Conservation (phyloP, 441 rosid species). For the Populus hybrid region DNA sequence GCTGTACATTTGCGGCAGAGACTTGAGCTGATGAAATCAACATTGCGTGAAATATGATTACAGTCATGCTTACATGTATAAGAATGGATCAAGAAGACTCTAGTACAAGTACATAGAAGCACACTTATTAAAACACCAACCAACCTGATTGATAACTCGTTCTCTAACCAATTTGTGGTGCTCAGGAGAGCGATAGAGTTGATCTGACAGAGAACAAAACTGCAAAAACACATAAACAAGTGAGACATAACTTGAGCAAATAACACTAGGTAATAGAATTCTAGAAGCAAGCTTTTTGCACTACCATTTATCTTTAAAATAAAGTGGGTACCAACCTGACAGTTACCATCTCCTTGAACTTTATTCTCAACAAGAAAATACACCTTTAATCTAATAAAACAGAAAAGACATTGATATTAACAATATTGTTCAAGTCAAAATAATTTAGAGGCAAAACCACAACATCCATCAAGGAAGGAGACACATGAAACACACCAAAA, state of each 20-base stretch:
- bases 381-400: conserved; percentile 48
- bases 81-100: neutral
- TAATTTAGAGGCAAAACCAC: neutral
- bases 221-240: conserved; percentile 32
- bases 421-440: conserved; percentile 6
- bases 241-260: conserved; percentile 20
- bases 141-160: conserved; percentile 69
- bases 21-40: conserved; percentile 53
- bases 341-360: conserved; percentile 93
- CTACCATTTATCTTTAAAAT: neutral
- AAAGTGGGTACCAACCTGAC: conserved; percentile 60
- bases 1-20: conserved; percentile 47
- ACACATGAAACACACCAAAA: neutral
- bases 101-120: neutral
- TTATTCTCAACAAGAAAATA: conserved; percentile 73
- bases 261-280: neutral
- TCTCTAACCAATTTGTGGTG: conserved; percentile 73
- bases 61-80: conserved; percentile 17
- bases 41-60: conserved; percentile 1
- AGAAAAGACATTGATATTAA: neutral
- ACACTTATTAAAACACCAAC: conserved; percentile 1
- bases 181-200: conserved; percentile 78
- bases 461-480: neutral
- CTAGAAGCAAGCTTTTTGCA: neutral
- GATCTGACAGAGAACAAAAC: conserved; percentile 92